phyloP scores from a whole-genome alignment of 805 yeast species.

The Pichia heedii region DNA sequence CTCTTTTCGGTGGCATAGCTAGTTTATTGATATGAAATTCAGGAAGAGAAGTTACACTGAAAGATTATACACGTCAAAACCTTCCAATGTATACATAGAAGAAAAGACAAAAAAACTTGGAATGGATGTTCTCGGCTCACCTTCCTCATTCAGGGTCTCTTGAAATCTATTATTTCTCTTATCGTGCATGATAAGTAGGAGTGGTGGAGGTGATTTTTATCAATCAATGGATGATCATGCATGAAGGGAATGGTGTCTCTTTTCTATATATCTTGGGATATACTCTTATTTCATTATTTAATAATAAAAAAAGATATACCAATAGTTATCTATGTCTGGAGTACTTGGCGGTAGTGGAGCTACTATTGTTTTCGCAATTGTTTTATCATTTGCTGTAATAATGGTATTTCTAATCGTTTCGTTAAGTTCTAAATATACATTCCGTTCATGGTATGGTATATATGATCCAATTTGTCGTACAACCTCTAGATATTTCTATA shows the following conservation, averaged over 20 bases:
- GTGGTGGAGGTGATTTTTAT: no score
- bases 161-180: background rate
- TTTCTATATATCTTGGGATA: no score
- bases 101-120: background rate
- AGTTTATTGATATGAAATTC: background rate
- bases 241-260: no score
- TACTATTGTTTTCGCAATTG: slow-evolving; percentile 54
- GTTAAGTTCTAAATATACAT: slow-evolving; percentile 52
- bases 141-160: background rate
- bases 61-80: no score
- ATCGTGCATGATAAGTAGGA: no score
- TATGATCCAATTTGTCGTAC: slow-evolving; percentile 27
- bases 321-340: no score
- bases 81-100: no score
- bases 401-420: slow-evolving; percentile 49
- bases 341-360: slow-evolving; percentile 42
- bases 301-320: no score
- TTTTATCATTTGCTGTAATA: slow-evolving; percentile 51
- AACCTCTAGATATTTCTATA: slow-evolving; percentile 11
- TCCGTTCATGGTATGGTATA: slow-evolving; percentile 48
- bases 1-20: slow-evolving; percentile 22
- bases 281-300: no score
- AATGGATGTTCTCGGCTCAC: background rate
- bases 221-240: no score
- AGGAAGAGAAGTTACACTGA: no score